Evolutionary conservation across 2,329 filamentous ascomycete genomes (phyloP).

Genomic region (Sarocladium strictum): DNA sequence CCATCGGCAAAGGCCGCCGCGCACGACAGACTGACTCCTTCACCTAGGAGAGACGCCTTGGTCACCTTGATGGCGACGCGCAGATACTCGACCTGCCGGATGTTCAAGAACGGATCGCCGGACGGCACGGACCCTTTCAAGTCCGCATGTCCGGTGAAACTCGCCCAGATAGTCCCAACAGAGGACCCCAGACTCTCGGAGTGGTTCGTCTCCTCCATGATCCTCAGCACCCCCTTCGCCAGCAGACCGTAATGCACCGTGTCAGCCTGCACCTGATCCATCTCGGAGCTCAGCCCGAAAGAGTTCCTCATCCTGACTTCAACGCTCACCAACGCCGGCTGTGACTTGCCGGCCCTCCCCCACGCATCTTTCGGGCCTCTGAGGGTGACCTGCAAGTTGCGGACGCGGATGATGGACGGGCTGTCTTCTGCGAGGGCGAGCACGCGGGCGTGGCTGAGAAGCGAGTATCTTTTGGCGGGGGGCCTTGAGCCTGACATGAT

Average conservation of each 20-base stretch:
- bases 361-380: slow-evolving; percentile 61
- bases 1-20: slow-evolving; percentile 32
- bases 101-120: slow-evolving; percentile 22
- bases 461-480: background rate
- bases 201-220: slow-evolving; percentile 25
- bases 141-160: background rate
- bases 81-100: slow-evolving; percentile 35
- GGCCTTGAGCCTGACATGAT: background rate
- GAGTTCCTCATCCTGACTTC: slow-evolving; percentile 48
- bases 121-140: background rate
- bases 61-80: slow-evolving; percentile 52
- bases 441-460: slow-evolving; percentile 18
- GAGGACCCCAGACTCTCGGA: background rate
- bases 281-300: slow-evolving; percentile 52
- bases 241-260: slow-evolving; percentile 72
- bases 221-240: slow-evolving; percentile 56
- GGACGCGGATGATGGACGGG: slow-evolving; percentile 49
- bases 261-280: slow-evolving; percentile 58
- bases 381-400: slow-evolving; percentile 53
- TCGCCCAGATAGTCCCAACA: background rate
- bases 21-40: slow-evolving; percentile 47
- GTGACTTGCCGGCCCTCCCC: slow-evolving; percentile 52
- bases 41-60: slow-evolving; percentile 63
- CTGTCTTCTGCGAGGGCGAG: slow-evolving; percentile 20
- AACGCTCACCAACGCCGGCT: slow-evolving; percentile 58